A percentile compares a stretch with the other conserved stretches of the same genome.
phyloP scores from a whole-genome alignment of 1,139 yeast genomes.

The Hanseniaspora gamundiae region DNA sequence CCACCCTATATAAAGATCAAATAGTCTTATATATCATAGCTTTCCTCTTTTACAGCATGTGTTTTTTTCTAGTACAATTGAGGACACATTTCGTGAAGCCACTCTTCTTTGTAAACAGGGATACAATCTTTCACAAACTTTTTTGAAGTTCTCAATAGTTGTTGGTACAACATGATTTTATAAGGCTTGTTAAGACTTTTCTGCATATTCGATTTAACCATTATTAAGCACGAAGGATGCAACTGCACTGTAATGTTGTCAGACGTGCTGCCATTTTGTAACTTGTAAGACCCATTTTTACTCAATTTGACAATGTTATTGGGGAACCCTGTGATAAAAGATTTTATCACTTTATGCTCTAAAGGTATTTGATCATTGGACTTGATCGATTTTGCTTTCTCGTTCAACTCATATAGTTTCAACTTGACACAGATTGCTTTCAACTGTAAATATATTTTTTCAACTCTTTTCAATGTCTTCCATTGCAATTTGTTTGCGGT shows the following conservation, averaged over 20 bases:
- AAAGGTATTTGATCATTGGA: slow-evolving; percentile 17
- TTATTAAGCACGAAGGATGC: slow-evolving; percentile 64
- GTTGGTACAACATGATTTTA: slow-evolving; percentile 63
- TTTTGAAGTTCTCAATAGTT: slow-evolving; percentile 71
- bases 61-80: too few relatives aligned
- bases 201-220: slow-evolving; percentile 15
- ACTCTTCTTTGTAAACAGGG: slow-evolving; percentile 47
- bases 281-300: slow-evolving; percentile 42
- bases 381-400: slow-evolving; percentile 11
- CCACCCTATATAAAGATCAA: too few relatives aligned
- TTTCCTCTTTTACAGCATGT: too few relatives aligned
- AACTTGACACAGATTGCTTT: slow-evolving; percentile 33
- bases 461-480: slow-evolving; percentile 56
- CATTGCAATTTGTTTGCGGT: slow-evolving; percentile 71
- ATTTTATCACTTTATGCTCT: slow-evolving; percentile 40
- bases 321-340: slow-evolving; percentile 75
- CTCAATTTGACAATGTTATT: slow-evolving; percentile 63
- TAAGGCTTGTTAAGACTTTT: slow-evolving; percentile 43
- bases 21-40: too few relatives aligned
- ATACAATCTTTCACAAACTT: slow-evolving; percentile 86
- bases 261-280: slow-evolving; percentile 11
- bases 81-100: slow-evolving; percentile 40
- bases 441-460: slow-evolving; percentile 65
- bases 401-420: slow-evolving; percentile 27
- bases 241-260: slow-evolving; percentile 37